Evolutionary conservation across 352 stramenopile genomes (phyloP).

Genomic region (Phytopythium vexans): DNA sequence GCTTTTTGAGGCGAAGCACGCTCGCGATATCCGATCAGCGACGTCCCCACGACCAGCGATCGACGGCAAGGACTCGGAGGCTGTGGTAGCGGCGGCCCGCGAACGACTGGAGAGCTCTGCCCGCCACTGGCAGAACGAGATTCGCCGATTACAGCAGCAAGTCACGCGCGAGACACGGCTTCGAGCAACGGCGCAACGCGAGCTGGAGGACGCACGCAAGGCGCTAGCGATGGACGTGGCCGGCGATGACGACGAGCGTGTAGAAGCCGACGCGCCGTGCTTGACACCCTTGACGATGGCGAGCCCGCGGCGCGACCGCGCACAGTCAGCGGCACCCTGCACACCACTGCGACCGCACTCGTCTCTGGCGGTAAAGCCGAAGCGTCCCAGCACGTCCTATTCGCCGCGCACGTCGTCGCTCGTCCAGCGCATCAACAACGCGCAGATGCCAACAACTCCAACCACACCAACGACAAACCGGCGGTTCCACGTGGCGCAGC

Average conservation of each 20-base stretch:
- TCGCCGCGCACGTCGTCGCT: slow-evolving; percentile 28
- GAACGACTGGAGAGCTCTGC: slow-evolving; percentile 33
- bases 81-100: slow-evolving; percentile 7
- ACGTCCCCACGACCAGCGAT: background rate
- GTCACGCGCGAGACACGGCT: slow-evolving; percentile 42
- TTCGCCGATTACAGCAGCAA: slow-evolving; percentile 61
- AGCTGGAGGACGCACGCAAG: background rate
- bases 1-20: slow-evolving; percentile 26
- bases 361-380: slow-evolving; percentile 5
- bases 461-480: slow-evolving; percentile 8
- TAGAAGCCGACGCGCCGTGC: background rate
- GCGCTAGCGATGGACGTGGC: slow-evolving; percentile 2
- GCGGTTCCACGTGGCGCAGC: slow-evolving; percentile 53
- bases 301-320: slow-evolving; percentile 19
- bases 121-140: slow-evolving; percentile 66
- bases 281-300: background rate
- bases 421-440: slow-evolving; percentile 8
- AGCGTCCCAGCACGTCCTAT: slow-evolving; percentile 42
- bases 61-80: slow-evolving; percentile 6
- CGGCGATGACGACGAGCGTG: slow-evolving; percentile 2
- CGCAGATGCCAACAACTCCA: background rate
- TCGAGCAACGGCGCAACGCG: slow-evolving; percentile 19
- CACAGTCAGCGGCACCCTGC: slow-evolving; percentile 29
- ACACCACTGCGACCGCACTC: slow-evolving; percentile 10
- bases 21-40: slow-evolving; percentile 18